These are phyloP conservation scores for Megacollybia platyphylla DNA, from an alignment of 1,284 basidiomycete genomes.

Conservation along the genomic window DNA sequence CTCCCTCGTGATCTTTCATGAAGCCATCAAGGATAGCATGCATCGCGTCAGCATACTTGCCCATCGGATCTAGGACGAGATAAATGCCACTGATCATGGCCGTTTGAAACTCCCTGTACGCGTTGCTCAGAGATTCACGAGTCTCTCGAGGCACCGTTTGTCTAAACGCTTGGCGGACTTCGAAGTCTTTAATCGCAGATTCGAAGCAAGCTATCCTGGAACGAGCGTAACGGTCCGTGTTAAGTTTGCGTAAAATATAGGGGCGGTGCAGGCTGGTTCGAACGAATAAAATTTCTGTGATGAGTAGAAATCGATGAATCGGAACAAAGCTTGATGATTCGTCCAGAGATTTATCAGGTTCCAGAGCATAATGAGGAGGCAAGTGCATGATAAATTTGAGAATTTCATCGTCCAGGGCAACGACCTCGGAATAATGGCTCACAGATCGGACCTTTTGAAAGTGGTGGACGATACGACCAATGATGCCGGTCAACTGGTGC, in stretches of 20 bases:
- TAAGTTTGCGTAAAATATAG: slow-evolving; percentile 61
- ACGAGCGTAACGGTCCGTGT: slow-evolving; percentile 62
- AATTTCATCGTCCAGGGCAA: slow-evolving; percentile 77
- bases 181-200: slow-evolving; percentile 65
- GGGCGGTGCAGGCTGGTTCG: slow-evolving; percentile 70
- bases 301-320: slow-evolving; percentile 66
- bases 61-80: slow-evolving; percentile 63
- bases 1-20: slow-evolving; percentile 56
- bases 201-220: slow-evolving; percentile 72
- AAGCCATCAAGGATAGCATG: slow-evolving; percentile 68
- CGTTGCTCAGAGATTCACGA: slow-evolving; percentile 59
- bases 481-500: slow-evolving; percentile 73
- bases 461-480: slow-evolving; percentile 88
- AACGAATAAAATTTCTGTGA: slow-evolving; percentile 72
- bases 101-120: slow-evolving; percentile 74
- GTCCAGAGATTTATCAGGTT: slow-evolving; percentile 74
- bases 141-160: slow-evolving; percentile 46
- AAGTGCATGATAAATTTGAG: slow-evolving; percentile 65
- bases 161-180: slow-evolving; percentile 56
- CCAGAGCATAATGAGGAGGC: slow-evolving; percentile 67
- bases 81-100: slow-evolving; percentile 82
- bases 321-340: slow-evolving; percentile 49
- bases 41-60: slow-evolving; percentile 56
- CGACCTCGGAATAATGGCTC: slow-evolving; percentile 79
- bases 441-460: slow-evolving; percentile 83